Evolutionary conservation across 192 early-diverging fungal genomes (phyloP).

Genomic region (Coemansia sp.): DNA sequence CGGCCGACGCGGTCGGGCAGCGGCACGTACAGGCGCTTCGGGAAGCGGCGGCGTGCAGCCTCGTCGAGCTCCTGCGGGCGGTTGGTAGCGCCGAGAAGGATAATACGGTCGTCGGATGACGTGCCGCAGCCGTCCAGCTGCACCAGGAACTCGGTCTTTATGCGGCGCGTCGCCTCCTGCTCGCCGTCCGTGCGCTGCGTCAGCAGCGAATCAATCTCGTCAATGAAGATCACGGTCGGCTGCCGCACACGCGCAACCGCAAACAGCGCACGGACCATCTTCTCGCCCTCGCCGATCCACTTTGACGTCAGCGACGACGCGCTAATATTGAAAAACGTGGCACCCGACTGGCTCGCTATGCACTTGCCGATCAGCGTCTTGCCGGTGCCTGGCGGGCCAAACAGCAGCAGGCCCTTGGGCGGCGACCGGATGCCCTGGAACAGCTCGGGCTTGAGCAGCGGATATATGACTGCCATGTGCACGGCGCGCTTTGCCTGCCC

Average conservation of each 20-base stretch:
- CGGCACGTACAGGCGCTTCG: slow-evolving; percentile 78
- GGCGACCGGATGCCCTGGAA: slow-evolving; percentile 83
- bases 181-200: slow-evolving; percentile 89
- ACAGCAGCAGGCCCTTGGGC: slow-evolving; percentile 80
- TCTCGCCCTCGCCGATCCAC: slow-evolving; percentile 95
- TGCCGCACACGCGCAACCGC: slow-evolving; percentile 85
- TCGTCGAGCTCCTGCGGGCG: slow-evolving; percentile 91
- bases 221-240: slow-evolving; percentile 89
- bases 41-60: slow-evolving; percentile 77
- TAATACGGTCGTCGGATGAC: slow-evolving; percentile 69
- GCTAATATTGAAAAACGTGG: slow-evolving; percentile 91
- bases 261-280: slow-evolving; percentile 89
- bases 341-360: slow-evolving; percentile 81
- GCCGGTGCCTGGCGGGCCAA: slow-evolving; percentile 85
- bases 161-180: slow-evolving; percentile 78
- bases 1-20: slow-evolving; percentile 76
- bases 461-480: slow-evolving; percentile 79
- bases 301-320: slow-evolving; percentile 90
- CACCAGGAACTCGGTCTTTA: slow-evolving; percentile 94
- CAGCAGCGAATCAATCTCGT: slow-evolving; percentile 92
- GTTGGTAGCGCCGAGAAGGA: slow-evolving; percentile 75
- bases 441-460: slow-evolving; percentile 76
- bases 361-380: slow-evolving; percentile 88
- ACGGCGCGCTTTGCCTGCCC: slow-evolving; percentile 79
- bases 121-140: slow-evolving; percentile 78